These are phyloP conservation scores for Vanrija sp. DNA, from an alignment of 1,284 basidiomycete species.

Conservation along the genomic window DNA sequence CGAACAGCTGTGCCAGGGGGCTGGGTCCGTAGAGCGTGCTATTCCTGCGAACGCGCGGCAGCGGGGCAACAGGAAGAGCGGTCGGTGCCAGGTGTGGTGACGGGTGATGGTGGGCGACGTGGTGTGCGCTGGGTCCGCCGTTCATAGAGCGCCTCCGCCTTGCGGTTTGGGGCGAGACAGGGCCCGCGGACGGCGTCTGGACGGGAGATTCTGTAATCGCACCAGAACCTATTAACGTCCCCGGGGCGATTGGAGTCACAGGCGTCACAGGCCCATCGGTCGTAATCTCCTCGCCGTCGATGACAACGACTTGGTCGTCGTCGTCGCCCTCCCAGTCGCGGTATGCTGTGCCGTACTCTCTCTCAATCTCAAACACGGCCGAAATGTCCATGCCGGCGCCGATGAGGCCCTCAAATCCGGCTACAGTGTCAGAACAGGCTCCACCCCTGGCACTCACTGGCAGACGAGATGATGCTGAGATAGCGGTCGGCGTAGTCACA, in stretches of 20 bases:
- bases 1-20: conserved; percentile 46
- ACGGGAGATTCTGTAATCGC: no score
- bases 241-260: no score
- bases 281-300: conserved; percentile 15
- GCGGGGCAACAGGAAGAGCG: conserved; percentile 2
- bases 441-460: conserved; percentile 56
- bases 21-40: conserved; percentile 42
- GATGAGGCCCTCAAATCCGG: conserved; percentile 69
- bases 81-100: background rate
- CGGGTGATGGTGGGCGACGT: background rate
- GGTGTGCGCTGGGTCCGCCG: background rate
- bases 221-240: no score
- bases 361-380: conserved; percentile 77
- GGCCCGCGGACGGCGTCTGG: no score
- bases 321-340: conserved; percentile 50
- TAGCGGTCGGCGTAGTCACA: conserved; percentile 62
- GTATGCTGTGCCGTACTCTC: conserved; percentile 55
- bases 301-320: conserved; percentile 28
- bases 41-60: conserved; percentile 24
- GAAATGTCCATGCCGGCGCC: conserved; percentile 70
- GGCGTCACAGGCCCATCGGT: background rate
- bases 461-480: conserved; percentile 60
- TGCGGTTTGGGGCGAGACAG: background rate
- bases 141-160: no score
- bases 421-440: conserved; percentile 48